phyloP scores from a whole-genome alignment of 768 basidiomycete species.

The Asterophora lycoperdoides region DNA sequence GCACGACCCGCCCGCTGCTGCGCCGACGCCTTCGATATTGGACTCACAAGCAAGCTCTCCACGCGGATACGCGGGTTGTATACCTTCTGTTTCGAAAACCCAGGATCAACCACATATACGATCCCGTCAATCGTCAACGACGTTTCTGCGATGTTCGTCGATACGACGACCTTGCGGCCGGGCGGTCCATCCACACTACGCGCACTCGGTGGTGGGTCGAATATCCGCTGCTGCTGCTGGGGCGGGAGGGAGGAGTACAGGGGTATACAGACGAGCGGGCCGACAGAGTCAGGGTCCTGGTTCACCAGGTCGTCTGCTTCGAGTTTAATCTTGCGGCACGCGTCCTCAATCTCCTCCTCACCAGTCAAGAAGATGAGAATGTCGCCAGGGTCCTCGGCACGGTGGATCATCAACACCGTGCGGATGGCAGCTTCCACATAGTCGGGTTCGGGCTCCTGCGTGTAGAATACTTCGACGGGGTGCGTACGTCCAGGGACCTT shows the following conservation, averaged over 20 bases:
- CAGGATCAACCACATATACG: slow-evolving; percentile 98
- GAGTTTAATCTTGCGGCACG: slow-evolving; percentile 87
- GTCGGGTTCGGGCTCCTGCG: slow-evolving; percentile 88
- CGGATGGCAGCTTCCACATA: slow-evolving; percentile 97
- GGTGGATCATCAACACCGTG: slow-evolving; percentile 95
- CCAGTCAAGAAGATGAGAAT: slow-evolving; percentile 94
- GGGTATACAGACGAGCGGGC: slow-evolving; percentile 86
- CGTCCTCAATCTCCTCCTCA: slow-evolving; percentile 97
- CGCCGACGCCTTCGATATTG: slow-evolving; percentile 95
- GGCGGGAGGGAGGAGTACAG: slow-evolving; percentile 95
- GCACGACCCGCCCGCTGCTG: slow-evolving; percentile 96
- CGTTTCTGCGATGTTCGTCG: slow-evolving; percentile 97
- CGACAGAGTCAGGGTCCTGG: slow-evolving; percentile 68
- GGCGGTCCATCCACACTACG: slow-evolving; percentile 63
- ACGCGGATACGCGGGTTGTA: slow-evolving; percentile 98
- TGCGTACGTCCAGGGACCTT: slow-evolving; percentile 92
- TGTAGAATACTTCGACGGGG: slow-evolving; percentile 94
- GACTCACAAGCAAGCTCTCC: slow-evolving; percentile 87
- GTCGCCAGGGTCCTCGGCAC: slow-evolving; percentile 91
- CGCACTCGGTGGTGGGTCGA: slow-evolving; percentile 78
- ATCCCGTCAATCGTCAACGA: slow-evolving; percentile 98
- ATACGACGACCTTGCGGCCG: slow-evolving; percentile 90
- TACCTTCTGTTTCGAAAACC: slow-evolving; percentile 97
- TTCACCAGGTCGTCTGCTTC: slow-evolving; percentile 84
- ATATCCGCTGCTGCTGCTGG: slow-evolving; percentile 93